These are phyloP conservation scores for Blepharisma undulans DNA, from an alignment of 169 alveolate species.

Conservation along the genomic window DNA sequence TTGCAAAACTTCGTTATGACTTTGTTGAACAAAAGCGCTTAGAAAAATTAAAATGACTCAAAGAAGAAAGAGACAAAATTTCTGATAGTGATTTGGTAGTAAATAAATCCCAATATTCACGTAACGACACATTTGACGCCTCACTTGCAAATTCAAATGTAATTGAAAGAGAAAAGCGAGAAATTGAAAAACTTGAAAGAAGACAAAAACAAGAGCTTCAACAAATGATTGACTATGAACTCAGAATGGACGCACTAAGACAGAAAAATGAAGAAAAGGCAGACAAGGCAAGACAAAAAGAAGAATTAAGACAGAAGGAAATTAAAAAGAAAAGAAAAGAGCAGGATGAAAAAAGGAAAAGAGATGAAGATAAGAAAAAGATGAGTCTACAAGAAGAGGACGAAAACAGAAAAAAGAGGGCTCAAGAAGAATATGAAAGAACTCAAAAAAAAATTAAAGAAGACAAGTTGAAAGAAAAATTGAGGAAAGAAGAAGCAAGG, in stretches of 20 bases:
- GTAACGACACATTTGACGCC: neutral
- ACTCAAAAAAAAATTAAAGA: conserved; percentile 53
- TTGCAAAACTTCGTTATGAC: conserved; percentile 38
- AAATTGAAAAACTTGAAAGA: conserved; percentile 52
- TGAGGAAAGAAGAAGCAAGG: conserved; percentile 47
- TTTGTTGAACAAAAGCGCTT: conserved; percentile 56
- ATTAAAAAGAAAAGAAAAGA: conserved; percentile 45
- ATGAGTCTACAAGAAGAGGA: conserved; percentile 42
- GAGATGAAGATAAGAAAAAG: neutral
- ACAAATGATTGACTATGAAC: conserved; percentile 67
- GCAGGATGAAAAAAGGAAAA: conserved; percentile 46
- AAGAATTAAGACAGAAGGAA: conserved; percentile 32
- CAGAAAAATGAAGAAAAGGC: conserved; percentile 64
- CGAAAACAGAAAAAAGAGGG: neutral
- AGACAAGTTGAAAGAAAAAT: conserved; percentile 43
- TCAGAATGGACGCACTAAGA: conserved; percentile 58
- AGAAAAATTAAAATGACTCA: conserved; percentile 42
- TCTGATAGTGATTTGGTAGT: neutral
- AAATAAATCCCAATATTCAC: neutral
- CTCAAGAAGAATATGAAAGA: conserved; percentile 31
- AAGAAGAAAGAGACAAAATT: conserved; percentile 37
- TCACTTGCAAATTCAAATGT: neutral
- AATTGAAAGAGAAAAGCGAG: conserved; percentile 43
- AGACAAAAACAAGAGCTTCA: conserved; percentile 61
- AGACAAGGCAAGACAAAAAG: conserved; percentile 57